Evolutionary conservation across 139 green algal species (phyloP), one percentile per base, ranked within the genome.

Genomic region (Nannochloris sp.): DNA sequence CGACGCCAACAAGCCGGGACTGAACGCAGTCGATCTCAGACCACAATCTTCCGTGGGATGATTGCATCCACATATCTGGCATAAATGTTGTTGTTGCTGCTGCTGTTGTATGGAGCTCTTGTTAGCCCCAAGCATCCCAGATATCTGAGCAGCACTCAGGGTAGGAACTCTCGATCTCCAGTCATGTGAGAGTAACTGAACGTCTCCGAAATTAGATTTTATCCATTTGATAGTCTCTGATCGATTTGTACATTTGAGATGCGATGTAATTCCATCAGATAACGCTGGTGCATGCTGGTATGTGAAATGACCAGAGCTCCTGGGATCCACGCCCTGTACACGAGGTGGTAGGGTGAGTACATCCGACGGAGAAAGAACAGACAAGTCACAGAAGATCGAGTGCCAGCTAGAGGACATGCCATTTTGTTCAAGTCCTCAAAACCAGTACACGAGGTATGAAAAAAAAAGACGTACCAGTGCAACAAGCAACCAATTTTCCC

Each of bases 21-120:
- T 53, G 46, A 21, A 21, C 18, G 12, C 14, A 15, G 23, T 49
- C 12, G 12, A 64, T 27, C n/a, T n/a, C 40, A 51, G 19, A 21
- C 18, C n/a, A 21, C 46, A 53, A 25, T 53, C 46, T 21, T 53
- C 46, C 7, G 18, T 53, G 18, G 11, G 46, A 9, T 53, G 46
- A 53, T 53, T 53, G 46, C 46, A 53, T 53, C 46, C 46, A 53
- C 46, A 53, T 2, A 25, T 53, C 46, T 25, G 46, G n/a, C 46
- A 53, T 7, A 53, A 21, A 53, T 53, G n/a, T 12, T 53, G 46
- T 0, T 53, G 46, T 24, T 53, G 46, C 46, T 53, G 18, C 46
- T 53, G 46, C 0, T 53, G 46, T 0, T 19, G 18, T n/a, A n/a
- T 19, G 46, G 16, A n/a, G 5, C 46, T 53, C 18, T 53, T 53